phyloP scores from a whole-genome alignment of 345 rosid genomes.

The Mercurialis annua region DNA sequence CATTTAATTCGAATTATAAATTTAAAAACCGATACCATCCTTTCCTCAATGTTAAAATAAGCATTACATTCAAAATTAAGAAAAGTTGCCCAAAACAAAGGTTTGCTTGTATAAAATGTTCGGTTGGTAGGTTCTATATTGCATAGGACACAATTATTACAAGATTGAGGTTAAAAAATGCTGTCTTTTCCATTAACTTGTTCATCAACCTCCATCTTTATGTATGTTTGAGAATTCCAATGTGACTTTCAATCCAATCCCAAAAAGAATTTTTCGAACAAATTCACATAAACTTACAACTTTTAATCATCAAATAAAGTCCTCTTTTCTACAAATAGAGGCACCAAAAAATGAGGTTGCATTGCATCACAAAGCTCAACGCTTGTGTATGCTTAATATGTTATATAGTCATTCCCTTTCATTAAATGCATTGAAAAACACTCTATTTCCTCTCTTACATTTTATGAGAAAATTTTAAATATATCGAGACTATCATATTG shows the following conservation, averaged over 20 bases:
- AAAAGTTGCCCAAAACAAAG: too few relatives aligned
- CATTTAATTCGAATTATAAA: too few relatives aligned
- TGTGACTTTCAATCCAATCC: neutral
- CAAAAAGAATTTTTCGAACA: neutral
- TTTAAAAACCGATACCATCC: too few relatives aligned
- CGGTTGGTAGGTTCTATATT: conserved; percentile 21
- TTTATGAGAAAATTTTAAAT: too few relatives aligned
- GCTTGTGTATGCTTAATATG: conserved; percentile 14
- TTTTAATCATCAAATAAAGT: conserved; percentile 18
- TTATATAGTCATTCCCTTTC: neutral
- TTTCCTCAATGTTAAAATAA: too few relatives aligned
- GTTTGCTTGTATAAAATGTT: neutral
- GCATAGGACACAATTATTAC: conserved; percentile 9
- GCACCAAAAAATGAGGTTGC: neutral
- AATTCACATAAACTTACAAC: conserved; percentile 5
- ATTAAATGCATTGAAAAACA: too few relatives aligned
- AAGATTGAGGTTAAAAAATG: conserved; percentile 6
- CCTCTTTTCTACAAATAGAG: conserved; percentile 27
- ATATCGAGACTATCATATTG: too few relatives aligned
- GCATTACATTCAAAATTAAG: too few relatives aligned
- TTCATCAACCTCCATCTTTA: neutral
- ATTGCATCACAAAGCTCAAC: neutral
- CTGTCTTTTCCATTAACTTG: conserved; percentile 15
- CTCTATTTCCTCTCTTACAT: too few relatives aligned
- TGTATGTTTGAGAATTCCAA: neutral